Conservation (phyloP, 2,329 filamentous ascomycete species). For the Diaporthe longicolla region DNA sequence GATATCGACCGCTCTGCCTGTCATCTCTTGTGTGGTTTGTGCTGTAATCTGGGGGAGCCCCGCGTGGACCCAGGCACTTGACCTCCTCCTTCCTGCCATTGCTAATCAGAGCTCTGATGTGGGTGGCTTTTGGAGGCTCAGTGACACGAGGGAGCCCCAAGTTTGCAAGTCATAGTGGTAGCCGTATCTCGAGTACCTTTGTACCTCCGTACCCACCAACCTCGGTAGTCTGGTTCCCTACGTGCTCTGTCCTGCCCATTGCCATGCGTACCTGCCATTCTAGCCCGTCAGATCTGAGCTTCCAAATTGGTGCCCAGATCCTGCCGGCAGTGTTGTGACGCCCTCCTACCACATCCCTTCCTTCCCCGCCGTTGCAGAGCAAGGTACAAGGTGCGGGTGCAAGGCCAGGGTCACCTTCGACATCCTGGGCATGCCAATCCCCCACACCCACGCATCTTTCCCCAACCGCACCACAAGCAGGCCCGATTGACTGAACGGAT, state of each 20-base stretch:
- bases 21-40: not conserved
- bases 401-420: not conserved
- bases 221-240: not conserved
- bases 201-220: not conserved
- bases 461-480: not conserved
- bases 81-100: not conserved
- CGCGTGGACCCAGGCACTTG: too few species aligned
- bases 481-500: not conserved
- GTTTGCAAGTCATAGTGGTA: not conserved
- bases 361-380: constrained; percentile 25
- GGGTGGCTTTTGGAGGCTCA: not conserved
- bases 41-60: too few species aligned
- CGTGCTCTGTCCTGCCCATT: not conserved
- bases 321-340: constrained; percentile 28
- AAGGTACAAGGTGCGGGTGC: not conserved
- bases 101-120: not conserved
- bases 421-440: not conserved
- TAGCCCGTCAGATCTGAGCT: constrained; percentile 32
- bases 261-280: constrained; percentile 5
- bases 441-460: not conserved
- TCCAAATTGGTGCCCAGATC: constrained; percentile 27
- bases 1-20: not conserved
- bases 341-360: not conserved
- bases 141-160: not conserved
- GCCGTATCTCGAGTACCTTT: not conserved